Percentiles rank a stretch among this genome's conserved stretches.
phyloP scores from a whole-genome alignment of 2,329 filamentous ascomycete genomes.

The Epichloe baconii region DNA sequence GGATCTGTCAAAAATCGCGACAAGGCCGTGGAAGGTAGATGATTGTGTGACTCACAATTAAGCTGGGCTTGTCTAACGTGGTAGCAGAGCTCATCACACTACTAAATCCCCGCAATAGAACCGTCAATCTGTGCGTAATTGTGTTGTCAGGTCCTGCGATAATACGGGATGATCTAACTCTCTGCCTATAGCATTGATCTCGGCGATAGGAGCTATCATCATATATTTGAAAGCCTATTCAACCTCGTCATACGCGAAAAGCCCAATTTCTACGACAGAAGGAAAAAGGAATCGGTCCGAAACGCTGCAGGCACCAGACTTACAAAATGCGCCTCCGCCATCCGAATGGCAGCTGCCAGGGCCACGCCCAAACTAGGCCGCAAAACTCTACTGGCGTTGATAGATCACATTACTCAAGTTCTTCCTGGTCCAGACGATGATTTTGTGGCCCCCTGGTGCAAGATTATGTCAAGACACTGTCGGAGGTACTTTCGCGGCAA shows the following conservation, averaged over 20 bases:
- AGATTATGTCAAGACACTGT: slow-evolving; percentile 68
- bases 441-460: slow-evolving; percentile 56
- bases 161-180: neutral
- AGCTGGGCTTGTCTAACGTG: neutral
- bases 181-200: slow-evolving; percentile 29
- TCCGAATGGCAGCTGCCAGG: slow-evolving; percentile 59
- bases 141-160: neutral
- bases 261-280: slow-evolving; percentile 42
- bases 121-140: slow-evolving; percentile 23
- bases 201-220: slow-evolving; percentile 66
- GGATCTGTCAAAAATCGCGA: slow-evolving; percentile 25
- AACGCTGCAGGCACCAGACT: slow-evolving; percentile 44
- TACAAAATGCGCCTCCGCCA: slow-evolving; percentile 52
- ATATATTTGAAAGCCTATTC: slow-evolving; percentile 72
- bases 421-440: slow-evolving; percentile 48
- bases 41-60: neutral
- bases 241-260: slow-evolving; percentile 56
- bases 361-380: slow-evolving; percentile 54
- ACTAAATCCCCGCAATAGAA: slow-evolving; percentile 23
- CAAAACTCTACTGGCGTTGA: slow-evolving; percentile 65
- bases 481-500: slow-evolving; percentile 54
- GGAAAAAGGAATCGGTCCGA: slow-evolving; percentile 31
- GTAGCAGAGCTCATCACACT: slow-evolving; percentile 24
- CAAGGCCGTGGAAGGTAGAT: slow-evolving; percentile 27
- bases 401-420: slow-evolving; percentile 71